Conservation (phyloP, 306 rosid genomes). For the Prosopis cineraria region DNA sequence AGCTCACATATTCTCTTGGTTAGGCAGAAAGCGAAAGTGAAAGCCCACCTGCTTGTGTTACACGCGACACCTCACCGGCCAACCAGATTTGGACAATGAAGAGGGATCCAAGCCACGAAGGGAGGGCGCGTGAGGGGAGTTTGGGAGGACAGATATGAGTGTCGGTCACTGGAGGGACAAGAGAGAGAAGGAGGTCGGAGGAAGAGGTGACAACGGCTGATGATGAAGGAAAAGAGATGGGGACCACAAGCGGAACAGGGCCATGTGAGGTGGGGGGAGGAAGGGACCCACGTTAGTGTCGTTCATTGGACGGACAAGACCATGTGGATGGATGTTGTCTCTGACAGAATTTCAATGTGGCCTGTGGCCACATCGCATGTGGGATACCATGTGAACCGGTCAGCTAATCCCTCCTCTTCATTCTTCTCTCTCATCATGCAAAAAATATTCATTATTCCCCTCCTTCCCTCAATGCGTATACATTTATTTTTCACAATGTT, state of each 20-base stretch:
- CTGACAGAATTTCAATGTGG: neutral
- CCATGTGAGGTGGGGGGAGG: conserved; percentile 48
- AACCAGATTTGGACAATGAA: conserved; percentile 7
- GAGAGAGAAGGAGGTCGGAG: conserved; percentile 35
- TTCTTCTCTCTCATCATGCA: neutral
- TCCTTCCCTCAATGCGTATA: too few relatives aligned
- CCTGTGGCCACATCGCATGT: conserved; percentile 25
- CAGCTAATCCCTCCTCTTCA: neutral
- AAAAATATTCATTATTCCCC: neutral
- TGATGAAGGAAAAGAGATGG: conserved; percentile 14
- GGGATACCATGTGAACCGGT: conserved; percentile 38
- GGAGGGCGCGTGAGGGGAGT: conserved; percentile 25
- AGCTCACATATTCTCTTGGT: conserved; percentile 46
- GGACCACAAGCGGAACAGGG: conserved; percentile 47
- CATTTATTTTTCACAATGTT: too few relatives aligned
- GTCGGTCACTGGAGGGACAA: conserved; percentile 46
- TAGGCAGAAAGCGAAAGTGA: neutral
- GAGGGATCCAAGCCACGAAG: conserved; percentile 12
- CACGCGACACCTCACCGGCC: conserved; percentile 48
- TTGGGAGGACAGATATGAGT: conserved; percentile 23
- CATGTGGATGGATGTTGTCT: conserved; percentile 49
- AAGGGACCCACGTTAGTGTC: conserved; percentile 53
- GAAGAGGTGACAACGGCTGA: conserved; percentile 44
- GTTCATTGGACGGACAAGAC: conserved; percentile 40
- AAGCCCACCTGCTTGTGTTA: conserved; percentile 9